These are phyloP conservation scores for Capsicum rhomboideum DNA, from an alignment of 257 asterid species.

Conservation along the genomic window DNA sequence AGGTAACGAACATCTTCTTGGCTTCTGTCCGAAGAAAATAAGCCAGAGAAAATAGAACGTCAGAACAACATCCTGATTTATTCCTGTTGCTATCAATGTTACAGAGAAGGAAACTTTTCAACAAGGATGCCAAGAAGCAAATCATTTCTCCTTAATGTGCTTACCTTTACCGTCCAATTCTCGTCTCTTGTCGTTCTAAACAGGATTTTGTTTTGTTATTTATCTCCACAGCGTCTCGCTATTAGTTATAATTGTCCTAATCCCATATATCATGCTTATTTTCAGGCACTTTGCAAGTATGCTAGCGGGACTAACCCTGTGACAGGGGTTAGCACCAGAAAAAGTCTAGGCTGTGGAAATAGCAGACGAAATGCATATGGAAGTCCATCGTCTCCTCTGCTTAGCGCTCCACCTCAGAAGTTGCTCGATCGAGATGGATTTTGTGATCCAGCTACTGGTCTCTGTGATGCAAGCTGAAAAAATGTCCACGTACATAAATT, in stretches of 20 bases:
- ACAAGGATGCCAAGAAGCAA: neutral
- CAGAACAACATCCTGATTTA: neutral
- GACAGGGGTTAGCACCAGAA: conserved; percentile 88
- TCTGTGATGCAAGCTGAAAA: conserved; percentile 42
- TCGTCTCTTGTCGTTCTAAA: neutral
- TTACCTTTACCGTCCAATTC: neutral
- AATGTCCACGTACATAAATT: neutral
- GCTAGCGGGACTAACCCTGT: conserved; percentile 85
- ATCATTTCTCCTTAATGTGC: neutral
- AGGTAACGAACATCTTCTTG: neutral
- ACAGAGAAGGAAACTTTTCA: neutral
- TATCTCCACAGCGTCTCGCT: neutral
- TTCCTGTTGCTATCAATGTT: neutral
- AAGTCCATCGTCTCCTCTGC: conserved; percentile 86
- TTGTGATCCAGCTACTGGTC: conserved; percentile 76
- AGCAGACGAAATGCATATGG: conserved; percentile 86
- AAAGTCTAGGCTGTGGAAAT: conserved; percentile 92
- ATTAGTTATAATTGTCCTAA: neutral
- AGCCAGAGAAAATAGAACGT: neutral
- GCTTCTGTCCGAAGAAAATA: neutral
- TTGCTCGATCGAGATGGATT: conserved; percentile 90
- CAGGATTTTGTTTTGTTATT: neutral
- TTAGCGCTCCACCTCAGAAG: conserved; percentile 83
- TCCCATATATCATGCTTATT: neutral
- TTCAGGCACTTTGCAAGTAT: conserved; percentile 89